Evolutionary conservation across 495 filamentous ascomycete genomes (phyloP).

Genomic region (Xylaria intraflava): DNA sequence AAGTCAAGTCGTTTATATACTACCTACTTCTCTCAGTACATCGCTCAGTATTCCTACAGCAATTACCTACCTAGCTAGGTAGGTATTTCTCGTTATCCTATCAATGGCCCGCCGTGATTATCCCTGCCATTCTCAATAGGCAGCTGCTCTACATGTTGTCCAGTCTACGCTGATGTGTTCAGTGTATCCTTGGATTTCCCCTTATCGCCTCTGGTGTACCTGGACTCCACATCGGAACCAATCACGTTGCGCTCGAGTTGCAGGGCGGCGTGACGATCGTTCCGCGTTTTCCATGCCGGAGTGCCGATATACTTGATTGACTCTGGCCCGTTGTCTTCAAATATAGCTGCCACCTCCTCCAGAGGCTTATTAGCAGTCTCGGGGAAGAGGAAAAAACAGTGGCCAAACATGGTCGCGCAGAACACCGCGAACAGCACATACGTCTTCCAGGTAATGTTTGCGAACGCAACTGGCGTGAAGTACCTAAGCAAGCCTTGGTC

Average conservation of each 20-base stretch:
- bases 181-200: conserved; percentile 2
- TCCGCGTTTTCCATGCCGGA: conserved; percentile 61
- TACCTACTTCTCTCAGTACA: too few species aligned
- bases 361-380: conserved; percentile 78
- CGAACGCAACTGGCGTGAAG: conserved; percentile 71
- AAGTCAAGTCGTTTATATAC: too few species aligned
- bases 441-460: conserved; percentile 64
- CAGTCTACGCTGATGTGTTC: neutral
- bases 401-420: conserved; percentile 62
- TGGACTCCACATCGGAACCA: conserved; percentile 30
- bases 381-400: conserved; percentile 76
- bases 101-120: neutral
- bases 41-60: too few species aligned
- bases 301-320: conserved; percentile 58
- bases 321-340: conserved; percentile 45
- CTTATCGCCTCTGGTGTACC: conserved; percentile 2
- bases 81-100: too few species aligned
- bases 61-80: too few species aligned
- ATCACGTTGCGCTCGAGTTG: conserved; percentile 28
- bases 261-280: conserved; percentile 26
- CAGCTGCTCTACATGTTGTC: neutral
- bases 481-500: conserved; percentile 28
- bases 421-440: conserved; percentile 76
- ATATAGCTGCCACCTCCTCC: conserved; percentile 67
- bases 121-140: neutral